These are phyloP conservation scores for Aspergillus puulaauensis DNA, from an alignment of 2,329 filamentous ascomycete genomes.

Conservation along the genomic window DNA sequence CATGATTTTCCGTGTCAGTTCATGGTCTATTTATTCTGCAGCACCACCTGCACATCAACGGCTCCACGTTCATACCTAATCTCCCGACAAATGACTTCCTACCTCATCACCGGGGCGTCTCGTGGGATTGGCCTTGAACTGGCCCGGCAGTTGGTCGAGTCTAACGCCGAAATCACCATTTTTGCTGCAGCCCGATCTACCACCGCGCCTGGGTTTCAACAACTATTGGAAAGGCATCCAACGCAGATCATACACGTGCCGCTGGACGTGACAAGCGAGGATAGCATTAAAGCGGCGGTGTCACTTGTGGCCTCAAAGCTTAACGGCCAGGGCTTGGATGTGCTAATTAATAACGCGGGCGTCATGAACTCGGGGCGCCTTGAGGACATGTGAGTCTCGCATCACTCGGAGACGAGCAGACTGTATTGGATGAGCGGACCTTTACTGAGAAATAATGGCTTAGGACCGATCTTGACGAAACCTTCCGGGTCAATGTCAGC, in stretches of 20 bases:
- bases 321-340: conserved; percentile 36
- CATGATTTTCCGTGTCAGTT: too few relatives aligned
- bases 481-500: conserved; percentile 45
- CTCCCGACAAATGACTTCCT: conserved; percentile 34
- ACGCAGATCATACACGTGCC: too few relatives aligned
- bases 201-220: conserved; percentile 23
- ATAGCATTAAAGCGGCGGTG: conserved; percentile 40
- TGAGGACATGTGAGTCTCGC: conserved; percentile 15
- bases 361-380: conserved; percentile 18
- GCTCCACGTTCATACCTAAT: too few relatives aligned
- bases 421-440: neutral
- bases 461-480: conserved; percentile 39
- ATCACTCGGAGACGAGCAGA: neutral
- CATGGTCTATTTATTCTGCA: too few relatives aligned
- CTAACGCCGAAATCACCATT: conserved; percentile 22
- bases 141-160: conserved; percentile 24
- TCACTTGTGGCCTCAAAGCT: conserved; percentile 32
- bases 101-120: conserved; percentile 36
- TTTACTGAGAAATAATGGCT: neutral
- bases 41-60: too few relatives aligned
- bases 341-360: conserved; percentile 33
- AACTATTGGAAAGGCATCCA: conserved; percentile 29
- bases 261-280: conserved; percentile 17
- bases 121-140: conserved; percentile 37
- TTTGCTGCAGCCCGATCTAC: conserved; percentile 29